Percentiles rank a stretch among this genome's conserved stretches.
Evolutionary conservation across 192 early-diverging fungal genomes (phyloP).

Genomic region (Chytriomyces sp.): DNA sequence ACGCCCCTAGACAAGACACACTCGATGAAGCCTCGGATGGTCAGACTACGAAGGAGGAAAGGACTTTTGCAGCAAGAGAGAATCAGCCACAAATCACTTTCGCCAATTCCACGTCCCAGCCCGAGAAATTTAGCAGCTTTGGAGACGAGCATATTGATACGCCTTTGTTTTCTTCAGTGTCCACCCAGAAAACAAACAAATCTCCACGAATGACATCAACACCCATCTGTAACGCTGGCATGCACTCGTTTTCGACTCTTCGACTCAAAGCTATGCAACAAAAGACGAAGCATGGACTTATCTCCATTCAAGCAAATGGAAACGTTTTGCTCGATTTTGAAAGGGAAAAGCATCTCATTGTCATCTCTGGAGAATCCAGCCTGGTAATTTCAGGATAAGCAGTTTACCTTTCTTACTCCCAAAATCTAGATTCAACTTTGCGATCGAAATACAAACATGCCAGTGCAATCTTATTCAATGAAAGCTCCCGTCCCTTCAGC

Average conservation of each 20-base stretch:
- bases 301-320: conserved; percentile 41
- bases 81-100: no score
- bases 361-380: conserved; percentile 37
- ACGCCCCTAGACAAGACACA: no score
- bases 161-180: no score
- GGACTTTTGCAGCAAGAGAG: no score
- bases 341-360: conserved; percentile 41
- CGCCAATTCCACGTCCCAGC: no score
- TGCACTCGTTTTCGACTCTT: conserved; percentile 45
- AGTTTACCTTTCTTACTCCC: background rate
- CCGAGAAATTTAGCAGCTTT: no score
- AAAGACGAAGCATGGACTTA: conserved; percentile 52
- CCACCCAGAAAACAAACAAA: no score
- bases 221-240: background rate
- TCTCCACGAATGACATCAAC: background rate
- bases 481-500: background rate
- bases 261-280: conserved; percentile 52
- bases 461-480: background rate
- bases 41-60: no score
- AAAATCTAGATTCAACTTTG: conserved; percentile 21
- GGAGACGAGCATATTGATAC: no score
- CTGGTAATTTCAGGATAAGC: conserved; percentile 16
- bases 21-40: no score
- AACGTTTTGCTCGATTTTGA: conserved; percentile 48
- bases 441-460: conserved; percentile 26